Evolutionary conservation across 768 basidiomycete genomes (phyloP).

Genomic region (Auricularia auricula-judae): DNA sequence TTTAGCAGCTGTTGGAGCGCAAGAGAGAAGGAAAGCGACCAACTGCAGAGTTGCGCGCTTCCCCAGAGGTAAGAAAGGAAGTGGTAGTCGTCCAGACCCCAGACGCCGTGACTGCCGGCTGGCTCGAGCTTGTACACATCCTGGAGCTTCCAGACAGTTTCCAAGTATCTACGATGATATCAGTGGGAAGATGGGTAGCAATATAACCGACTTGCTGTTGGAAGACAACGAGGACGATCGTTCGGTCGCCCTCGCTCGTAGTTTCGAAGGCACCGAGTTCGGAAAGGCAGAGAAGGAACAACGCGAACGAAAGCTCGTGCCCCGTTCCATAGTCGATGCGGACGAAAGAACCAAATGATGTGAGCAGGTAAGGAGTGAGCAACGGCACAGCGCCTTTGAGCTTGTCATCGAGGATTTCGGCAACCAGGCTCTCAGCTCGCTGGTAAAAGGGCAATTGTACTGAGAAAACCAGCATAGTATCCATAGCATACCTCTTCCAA

Average conservation of each 20-base stretch:
- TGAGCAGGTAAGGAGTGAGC: conserved; percentile 65
- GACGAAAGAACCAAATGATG: conserved; percentile 81
- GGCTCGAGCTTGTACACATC: conserved; percentile 87
- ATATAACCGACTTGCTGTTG: conserved; percentile 24
- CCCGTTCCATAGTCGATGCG: conserved; percentile 97
- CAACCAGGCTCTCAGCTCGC: conserved; percentile 44
- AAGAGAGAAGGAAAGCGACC: conserved; percentile 3
- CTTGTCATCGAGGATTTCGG: conserved; percentile 34
- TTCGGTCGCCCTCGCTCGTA: conserved; percentile 47
- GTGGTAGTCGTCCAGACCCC: conserved; percentile 89
- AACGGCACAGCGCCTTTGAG: conserved; percentile 41
- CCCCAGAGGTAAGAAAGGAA: conserved; percentile 89
- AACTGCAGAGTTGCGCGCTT: conserved; percentile 78
- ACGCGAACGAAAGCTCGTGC: conserved; percentile 81
- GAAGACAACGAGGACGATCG: conserved; percentile 18
- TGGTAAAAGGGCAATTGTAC: conserved; percentile 15
- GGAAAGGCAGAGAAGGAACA: conserved; percentile 66
- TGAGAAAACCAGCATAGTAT: conserved; percentile 2
- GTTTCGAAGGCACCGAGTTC: conserved; percentile 57
- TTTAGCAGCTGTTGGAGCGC: not conserved
- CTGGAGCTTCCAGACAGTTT: conserved; percentile 76
- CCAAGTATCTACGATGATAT: conserved; percentile 67
- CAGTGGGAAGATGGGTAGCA: conserved; percentile 30
- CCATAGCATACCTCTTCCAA: conserved; percentile 55
- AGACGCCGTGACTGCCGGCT: conserved; percentile 95